Evolutionary conservation across 2,329 filamentous ascomycete species (phyloP), one percentile per base, ranked within the genome.

Genomic region (Chaetothyriales sp.): DNA sequence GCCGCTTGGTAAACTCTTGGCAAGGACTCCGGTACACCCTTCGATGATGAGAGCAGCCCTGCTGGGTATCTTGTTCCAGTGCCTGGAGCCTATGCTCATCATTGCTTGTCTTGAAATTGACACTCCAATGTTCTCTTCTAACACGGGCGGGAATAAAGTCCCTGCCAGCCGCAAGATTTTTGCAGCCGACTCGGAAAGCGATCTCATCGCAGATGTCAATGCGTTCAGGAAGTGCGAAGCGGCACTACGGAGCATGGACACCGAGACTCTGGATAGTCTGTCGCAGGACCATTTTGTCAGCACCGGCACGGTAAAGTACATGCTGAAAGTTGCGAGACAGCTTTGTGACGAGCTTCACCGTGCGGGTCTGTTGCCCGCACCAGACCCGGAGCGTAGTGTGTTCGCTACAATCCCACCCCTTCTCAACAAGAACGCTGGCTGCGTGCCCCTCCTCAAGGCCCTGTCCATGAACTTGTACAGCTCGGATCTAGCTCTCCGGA

Each of bases 1-100:
- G 0, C 80, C 88, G 1, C 74, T 98, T 15, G 92, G 92, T 4
- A 74, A 80, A 43, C 89, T 95, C 63, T 75, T 98, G 25, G 89
- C 90, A 2, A 85, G 88, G 55, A 69, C 98, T 5, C 90, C 92
- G 1, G 72, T 97, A 1, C 92, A 97, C 64, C 90, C 95, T 9
- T 94, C 95, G 66, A 74, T 97, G 0, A 90, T 90, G 15, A 98
- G 98, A 66, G 77, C 97, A 25, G 86, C 95, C 48, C 74, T 98
- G 4, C 76, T 94, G 25, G 87, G 89, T 1, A 81, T 82, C 2
- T 80, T 94, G 45, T 97, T 95, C 70, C 85, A 85, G 61, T 97
- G 90, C 62, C 76, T 97, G 1, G 92, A 98, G 67, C 90, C 90
- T 66, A 82, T 86, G 20, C 78, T 97, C 50, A 97, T 89, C 2